Conservation (phyloP, 768 basidiomycete genomes). For the Dendrothele bispora region DNA sequence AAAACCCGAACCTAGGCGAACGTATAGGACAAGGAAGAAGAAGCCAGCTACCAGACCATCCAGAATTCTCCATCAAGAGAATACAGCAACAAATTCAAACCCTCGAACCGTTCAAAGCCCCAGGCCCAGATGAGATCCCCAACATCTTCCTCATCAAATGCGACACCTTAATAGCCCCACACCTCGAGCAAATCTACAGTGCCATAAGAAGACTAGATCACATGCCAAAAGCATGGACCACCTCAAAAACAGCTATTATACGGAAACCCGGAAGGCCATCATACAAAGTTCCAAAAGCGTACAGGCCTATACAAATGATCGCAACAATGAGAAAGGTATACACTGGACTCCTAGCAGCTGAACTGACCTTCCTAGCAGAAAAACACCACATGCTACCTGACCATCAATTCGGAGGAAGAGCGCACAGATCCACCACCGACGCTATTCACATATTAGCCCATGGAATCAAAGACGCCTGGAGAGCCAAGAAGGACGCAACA, state of each 20-base stretch:
- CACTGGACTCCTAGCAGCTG: slow-evolving; percentile 18
- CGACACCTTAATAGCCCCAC: neutral
- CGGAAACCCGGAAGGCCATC: too few species aligned
- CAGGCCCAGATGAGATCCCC: slow-evolving; percentile 10
- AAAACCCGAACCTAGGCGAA: too few species aligned
- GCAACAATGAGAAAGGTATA: too few species aligned
- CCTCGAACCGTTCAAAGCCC: slow-evolving; percentile 17
- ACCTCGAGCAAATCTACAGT: too few species aligned
- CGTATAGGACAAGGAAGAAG: slow-evolving; percentile 15
- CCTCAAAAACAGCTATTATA: too few species aligned
- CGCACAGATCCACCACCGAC: slow-evolving; percentile 26
- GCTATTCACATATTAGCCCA: slow-evolving; percentile 20
- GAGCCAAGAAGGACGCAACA: slow-evolving; percentile 17
- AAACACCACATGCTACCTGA: slow-evolving; percentile 16
- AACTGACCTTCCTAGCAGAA: slow-evolving; percentile 16
- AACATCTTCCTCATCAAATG: slow-evolving; percentile 2
- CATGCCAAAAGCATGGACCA: too few species aligned
- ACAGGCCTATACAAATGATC: too few species aligned
- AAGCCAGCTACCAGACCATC: too few species aligned
- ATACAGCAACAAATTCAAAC: slow-evolving; percentile 15
- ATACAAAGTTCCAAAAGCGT: too few species aligned
- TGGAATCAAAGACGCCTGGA: slow-evolving; percentile 21
- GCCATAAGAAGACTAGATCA: too few species aligned
- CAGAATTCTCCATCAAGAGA: too few species aligned
- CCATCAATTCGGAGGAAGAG: slow-evolving; percentile 28